phyloP scores from a whole-genome alignment of 768 basidiomycete species.

The Panellus pusillus region DNA sequence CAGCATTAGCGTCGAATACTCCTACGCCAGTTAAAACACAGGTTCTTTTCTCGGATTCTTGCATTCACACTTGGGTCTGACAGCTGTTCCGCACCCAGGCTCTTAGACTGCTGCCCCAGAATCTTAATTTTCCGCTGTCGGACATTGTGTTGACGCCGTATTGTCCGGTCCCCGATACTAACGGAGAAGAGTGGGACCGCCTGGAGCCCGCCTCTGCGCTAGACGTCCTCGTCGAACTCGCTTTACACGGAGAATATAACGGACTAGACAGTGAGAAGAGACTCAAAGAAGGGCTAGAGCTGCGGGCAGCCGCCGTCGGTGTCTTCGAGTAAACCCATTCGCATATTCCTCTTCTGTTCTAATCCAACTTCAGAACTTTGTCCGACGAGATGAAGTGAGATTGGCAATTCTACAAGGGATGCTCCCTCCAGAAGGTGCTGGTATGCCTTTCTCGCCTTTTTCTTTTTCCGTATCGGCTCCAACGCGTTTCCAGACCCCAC shows the following conservation, averaged over 20 bases:
- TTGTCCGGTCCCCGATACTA: constrained; percentile 75
- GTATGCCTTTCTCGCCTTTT: constrained; percentile 20
- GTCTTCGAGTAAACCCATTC: constrained; percentile 71
- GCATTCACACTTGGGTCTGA: constrained; percentile 13
- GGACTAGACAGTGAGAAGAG: constrained; percentile 60
- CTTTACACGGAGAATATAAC: constrained; percentile 86
- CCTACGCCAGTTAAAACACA: constrained; percentile 87
- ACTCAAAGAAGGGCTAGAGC: constrained; percentile 65
- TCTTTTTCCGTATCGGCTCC: neutral
- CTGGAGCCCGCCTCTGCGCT: constrained; percentile 78
- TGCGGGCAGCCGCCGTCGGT: constrained; percentile 72
- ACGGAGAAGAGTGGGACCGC: constrained; percentile 93
- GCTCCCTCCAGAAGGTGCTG: constrained; percentile 57
- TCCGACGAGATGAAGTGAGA: constrained; percentile 68
- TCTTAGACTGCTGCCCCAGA: constrained; percentile 47
- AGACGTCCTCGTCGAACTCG: constrained; percentile 78
- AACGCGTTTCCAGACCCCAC: constrained; percentile 27
- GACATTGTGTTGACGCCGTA: constrained; percentile 70
- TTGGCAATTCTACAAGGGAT: constrained; percentile 71
- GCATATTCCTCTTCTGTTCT: constrained; percentile 1
- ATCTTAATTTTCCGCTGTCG: constrained; percentile 61
- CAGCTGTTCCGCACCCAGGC: constrained; percentile 30
- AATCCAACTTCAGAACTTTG: constrained; percentile 58
- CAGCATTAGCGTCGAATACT: constrained; percentile 91
- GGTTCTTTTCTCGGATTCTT: constrained; percentile 38